Percentiles rank a stretch among this genome's conserved stretches.
Conservation (phyloP, 176 grass and related monocot genomes). For the Pontederia paniculata region DNA sequence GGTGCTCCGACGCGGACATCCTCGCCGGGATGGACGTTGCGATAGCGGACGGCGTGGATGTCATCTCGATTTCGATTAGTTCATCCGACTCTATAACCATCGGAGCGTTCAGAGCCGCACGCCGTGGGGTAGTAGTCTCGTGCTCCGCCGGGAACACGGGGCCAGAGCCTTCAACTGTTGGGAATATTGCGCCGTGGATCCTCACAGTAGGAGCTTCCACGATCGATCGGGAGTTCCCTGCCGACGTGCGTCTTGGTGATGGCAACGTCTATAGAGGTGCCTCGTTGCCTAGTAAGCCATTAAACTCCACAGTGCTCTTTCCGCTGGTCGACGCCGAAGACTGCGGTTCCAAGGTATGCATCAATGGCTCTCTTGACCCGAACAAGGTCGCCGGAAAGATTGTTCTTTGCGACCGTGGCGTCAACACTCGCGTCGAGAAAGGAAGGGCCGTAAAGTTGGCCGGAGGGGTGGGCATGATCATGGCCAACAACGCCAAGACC, state of each 20-base stretch:
- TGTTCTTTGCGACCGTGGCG: slow-evolving; percentile 55
- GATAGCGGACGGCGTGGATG: slow-evolving; percentile 55
- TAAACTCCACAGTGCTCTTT: slow-evolving; percentile 25
- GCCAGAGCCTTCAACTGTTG: slow-evolving; percentile 38
- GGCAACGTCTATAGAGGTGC: slow-evolving; percentile 35
- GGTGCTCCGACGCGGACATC: slow-evolving; percentile 77
- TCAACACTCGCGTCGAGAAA: slow-evolving; percentile 55
- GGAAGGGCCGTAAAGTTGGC: slow-evolving; percentile 48
- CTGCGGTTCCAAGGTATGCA: slow-evolving; percentile 45
- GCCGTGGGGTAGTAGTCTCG: slow-evolving; percentile 61
- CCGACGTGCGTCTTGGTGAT: slow-evolving; percentile 51
- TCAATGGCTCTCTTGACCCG: slow-evolving; percentile 23
- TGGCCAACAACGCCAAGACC: slow-evolving; percentile 51
- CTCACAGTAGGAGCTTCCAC: slow-evolving; percentile 74
- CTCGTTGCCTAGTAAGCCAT: slow-evolving; percentile 43
- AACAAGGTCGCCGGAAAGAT: slow-evolving; percentile 59
- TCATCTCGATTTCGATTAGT: slow-evolving; percentile 73
- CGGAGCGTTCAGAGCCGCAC: slow-evolving; percentile 49
- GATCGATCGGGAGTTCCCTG: slow-evolving; percentile 60
- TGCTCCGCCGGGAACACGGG: slow-evolving; percentile 70
- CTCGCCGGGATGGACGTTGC: slow-evolving; percentile 70
- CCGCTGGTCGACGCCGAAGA: slow-evolving; percentile 48
- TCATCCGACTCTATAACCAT: slow-evolving; percentile 53
- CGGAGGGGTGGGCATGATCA: slow-evolving; percentile 56
- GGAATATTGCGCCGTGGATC: slow-evolving; percentile 83